Conservation (phyloP, 768 basidiomycete species). For the Piloderma croceum region DNA sequence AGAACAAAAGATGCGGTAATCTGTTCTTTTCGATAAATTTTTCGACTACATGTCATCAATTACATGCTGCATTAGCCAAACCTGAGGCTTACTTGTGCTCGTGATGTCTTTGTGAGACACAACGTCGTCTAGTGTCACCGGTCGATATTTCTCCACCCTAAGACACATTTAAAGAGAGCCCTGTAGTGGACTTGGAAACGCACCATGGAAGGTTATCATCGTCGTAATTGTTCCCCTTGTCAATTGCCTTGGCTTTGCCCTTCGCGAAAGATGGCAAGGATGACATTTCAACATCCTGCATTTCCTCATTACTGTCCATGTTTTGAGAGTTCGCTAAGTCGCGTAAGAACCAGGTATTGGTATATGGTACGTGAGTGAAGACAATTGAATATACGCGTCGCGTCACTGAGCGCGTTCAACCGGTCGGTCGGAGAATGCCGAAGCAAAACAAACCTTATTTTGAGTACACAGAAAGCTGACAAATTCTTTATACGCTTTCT, state of each 20-base stretch:
- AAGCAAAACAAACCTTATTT: too few species aligned
- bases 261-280: constrained; percentile 34
- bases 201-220: constrained; percentile 84
- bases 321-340: constrained; percentile 2
- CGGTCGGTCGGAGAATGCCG: not conserved
- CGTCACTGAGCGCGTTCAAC: not conserved
- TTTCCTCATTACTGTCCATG: constrained; percentile 62
- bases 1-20: constrained; percentile 91
- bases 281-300: constrained; percentile 42
- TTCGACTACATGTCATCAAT: constrained; percentile 57
- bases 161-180: constrained; percentile 2
- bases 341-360: not conserved
- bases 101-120: constrained; percentile 97
- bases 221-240: constrained; percentile 35
- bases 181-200: constrained; percentile 4
- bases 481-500: constrained; percentile 6
- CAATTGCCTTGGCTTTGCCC: constrained; percentile 65
- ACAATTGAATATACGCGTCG: not conserved
- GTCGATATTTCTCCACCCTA: constrained; percentile 98
- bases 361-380: not conserved
- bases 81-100: constrained; percentile 66
- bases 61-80: constrained; percentile 1
- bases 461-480: constrained; percentile 31
- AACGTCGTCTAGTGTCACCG: constrained; percentile 85
- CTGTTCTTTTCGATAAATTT: constrained; percentile 94